Evolutionary conservation across 2,329 filamentous ascomycete genomes (phyloP).

Genomic region (Leptodontidium sp.): DNA sequence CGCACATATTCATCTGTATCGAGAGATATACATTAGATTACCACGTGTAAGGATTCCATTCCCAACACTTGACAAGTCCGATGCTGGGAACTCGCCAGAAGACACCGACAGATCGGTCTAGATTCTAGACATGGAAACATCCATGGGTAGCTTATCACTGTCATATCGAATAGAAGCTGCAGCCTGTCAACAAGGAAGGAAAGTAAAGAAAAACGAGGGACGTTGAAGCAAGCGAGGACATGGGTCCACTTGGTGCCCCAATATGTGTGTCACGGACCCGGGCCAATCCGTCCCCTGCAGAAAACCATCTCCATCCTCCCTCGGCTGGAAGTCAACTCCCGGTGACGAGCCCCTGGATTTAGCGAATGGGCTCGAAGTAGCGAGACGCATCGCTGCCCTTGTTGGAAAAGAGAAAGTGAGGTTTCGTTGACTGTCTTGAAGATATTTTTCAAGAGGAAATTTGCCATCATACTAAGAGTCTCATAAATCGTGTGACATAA

Average conservation of each 20-base stretch:
- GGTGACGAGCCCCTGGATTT: background rate
- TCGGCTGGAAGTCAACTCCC: background rate
- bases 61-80: too few species aligned
- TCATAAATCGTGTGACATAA: too few species aligned
- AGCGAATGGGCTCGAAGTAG: background rate
- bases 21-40: too few species aligned
- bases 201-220: background rate
- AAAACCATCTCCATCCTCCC: background rate
- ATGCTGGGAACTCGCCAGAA: too few species aligned
- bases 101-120: too few species aligned
- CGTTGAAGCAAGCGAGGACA: slow-evolving; percentile 2
- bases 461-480: too few species aligned
- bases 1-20: too few species aligned
- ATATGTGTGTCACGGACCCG: background rate
- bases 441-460: too few species aligned
- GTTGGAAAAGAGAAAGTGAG: background rate
- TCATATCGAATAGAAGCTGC: background rate
- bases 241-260: background rate
- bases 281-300: slow-evolving; percentile 1
- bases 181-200: background rate
- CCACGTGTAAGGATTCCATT: too few species aligned
- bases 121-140: too few species aligned
- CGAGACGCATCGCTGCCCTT: background rate
- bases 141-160: too few species aligned
- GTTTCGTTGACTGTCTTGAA: too few species aligned